phyloP scores from a whole-genome alignment of 1,284 basidiomycete genomes.

The Puccinia coronata region DNA sequence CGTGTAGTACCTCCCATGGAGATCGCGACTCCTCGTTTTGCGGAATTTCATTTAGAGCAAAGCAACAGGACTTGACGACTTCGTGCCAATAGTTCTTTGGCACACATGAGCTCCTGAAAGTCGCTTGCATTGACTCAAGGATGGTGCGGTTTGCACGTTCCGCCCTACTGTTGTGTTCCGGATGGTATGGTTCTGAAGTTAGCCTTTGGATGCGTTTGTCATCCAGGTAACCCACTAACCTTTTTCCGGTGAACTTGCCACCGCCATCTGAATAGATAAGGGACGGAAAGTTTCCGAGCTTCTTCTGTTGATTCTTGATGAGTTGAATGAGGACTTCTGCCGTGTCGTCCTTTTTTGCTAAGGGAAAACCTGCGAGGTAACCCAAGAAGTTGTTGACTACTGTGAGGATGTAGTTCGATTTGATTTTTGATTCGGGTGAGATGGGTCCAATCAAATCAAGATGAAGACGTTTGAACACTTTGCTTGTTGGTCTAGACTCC shows the following conservation, averaged over 20 bases:
- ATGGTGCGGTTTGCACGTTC: too few species aligned
- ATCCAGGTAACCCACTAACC: neutral
- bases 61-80: neutral
- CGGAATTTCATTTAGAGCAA: neutral
- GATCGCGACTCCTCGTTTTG: too few species aligned
- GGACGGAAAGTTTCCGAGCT: neutral
- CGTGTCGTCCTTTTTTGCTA: neutral
- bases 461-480: neutral
- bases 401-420: neutral
- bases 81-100: neutral
- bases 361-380: neutral
- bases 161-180: too few species aligned
- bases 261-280: neutral
- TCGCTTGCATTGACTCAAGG: neutral
- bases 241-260: too few species aligned
- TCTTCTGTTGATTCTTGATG: neutral
- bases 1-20: too few species aligned
- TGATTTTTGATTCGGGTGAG: neutral
- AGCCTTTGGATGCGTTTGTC: neutral
- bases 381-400: neutral
- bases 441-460: too few species aligned
- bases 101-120: neutral
- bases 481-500: neutral
- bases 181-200: neutral
- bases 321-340: neutral